Evolutionary conservation across 2,329 filamentous ascomycete genomes (phyloP), one percentile per base, ranked within the genome.

Genomic region (Pseudofabraea citricarpa): DNA sequence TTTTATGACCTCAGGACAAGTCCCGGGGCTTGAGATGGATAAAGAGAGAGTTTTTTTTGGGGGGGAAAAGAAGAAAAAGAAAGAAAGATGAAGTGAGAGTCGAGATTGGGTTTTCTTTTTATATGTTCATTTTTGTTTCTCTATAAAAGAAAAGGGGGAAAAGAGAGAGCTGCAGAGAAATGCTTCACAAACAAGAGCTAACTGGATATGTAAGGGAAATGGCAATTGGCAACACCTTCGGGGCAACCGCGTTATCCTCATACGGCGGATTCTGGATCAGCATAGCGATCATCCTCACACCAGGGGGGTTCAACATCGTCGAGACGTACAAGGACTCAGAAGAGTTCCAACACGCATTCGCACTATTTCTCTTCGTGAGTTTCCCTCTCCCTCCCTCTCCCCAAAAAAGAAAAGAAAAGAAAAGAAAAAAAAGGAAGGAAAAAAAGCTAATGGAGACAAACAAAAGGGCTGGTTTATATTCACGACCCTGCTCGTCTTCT

Each of bases 191-290:
- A n/a, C n/a, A n/a, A n/a, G n/a, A n/a, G 22, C 24, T 13, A 4
- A 35, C 40, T 26, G 8, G 12, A 13, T 31, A 16, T 4, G 5
- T 13, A 50, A 88, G 85, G 85, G 87, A 91, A 70, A 87, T 91
- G 79, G 85, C 86, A 26, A 75, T 87, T n/a, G 87, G 86, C 45
- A 91, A 91, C 73, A 91, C 87, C 9, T 90, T 91, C 53, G 86
- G 86, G 73, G 87, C 85, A 41, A 90, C 86, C 19, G 85, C 87
- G 16, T 69, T 91, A 45, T 87, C 85, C 8, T 90, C 86, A 0
- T 91, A 87, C 59, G 87, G 87, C 55, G 86, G 86, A 50, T 91
- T 91, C 75, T 91, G 87, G 87, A 77, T 91, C 58, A 72, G 77
- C 10, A 85, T 87, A 56, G 86, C 72, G 49, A 83, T 90, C 56